phyloP scores from a whole-genome alignment of 495 filamentous ascomycete genomes.

The Neurospora sp. region DNA sequence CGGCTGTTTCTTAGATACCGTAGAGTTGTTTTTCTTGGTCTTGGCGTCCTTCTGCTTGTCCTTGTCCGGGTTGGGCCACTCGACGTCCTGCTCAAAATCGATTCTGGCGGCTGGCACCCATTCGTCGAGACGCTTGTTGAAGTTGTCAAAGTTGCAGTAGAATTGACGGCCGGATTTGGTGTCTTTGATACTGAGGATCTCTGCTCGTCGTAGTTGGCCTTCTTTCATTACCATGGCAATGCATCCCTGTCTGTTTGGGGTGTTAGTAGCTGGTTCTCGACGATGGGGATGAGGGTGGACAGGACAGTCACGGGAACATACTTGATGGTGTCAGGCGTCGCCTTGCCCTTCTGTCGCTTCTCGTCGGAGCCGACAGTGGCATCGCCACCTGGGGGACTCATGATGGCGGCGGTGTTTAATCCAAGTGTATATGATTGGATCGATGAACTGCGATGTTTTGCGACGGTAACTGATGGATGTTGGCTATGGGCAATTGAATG shows the following conservation, averaged over 20 bases:
- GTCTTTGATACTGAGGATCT: conserved; percentile 81
- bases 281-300: conserved; percentile 1
- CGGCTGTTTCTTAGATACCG: conserved; percentile 33
- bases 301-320: conserved; percentile 26
- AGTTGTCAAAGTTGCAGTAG: conserved; percentile 97
- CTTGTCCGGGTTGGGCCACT: conserved; percentile 49
- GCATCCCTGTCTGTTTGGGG: conserved; percentile 31
- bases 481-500: not conserved
- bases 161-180: conserved; percentile 76
- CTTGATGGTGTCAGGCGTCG: conserved; percentile 69
- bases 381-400: conserved; percentile 33
- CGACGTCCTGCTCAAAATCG: conserved; percentile 56
- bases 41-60: conserved; percentile 44
- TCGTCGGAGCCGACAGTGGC: conserved; percentile 34
- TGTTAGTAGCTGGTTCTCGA: not conserved
- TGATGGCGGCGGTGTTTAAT: conserved; percentile 13
- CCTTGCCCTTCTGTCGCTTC: conserved; percentile 61
- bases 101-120: conserved; percentile 78
- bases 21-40: conserved; percentile 29
- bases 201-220: conserved; percentile 77
- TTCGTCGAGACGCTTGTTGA: conserved; percentile 98
- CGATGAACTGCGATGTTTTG: not conserved
- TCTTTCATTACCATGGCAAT: conserved; percentile 48
- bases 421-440: not conserved
- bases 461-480: not conserved